A percentile compares a stretch with the other conserved stretches of the same genome.
phyloP scores from a whole-genome alignment of 2,329 filamentous ascomycete species.

The Exophiala calicioides region DNA sequence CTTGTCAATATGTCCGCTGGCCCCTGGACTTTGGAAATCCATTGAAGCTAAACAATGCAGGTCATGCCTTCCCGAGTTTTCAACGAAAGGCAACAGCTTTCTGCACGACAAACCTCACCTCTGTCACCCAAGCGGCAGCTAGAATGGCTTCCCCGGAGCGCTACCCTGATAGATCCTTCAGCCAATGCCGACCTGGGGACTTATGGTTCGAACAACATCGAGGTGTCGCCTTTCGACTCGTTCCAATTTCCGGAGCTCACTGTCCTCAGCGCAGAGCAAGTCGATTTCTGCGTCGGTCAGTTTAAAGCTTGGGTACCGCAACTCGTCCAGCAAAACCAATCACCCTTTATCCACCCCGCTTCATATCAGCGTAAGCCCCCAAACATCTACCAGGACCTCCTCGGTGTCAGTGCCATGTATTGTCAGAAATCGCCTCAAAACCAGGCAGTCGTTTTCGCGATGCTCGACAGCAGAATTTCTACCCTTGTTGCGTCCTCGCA shows the following conservation, averaged over 20 bases:
- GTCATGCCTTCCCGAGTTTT: too few relatives aligned
- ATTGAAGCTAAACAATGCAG: too few relatives aligned
- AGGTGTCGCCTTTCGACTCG: not conserved
- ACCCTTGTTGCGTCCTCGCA: slow-evolving; percentile 1
- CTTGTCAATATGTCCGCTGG: too few relatives aligned
- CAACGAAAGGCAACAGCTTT: too few relatives aligned
- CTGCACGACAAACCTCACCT: too few relatives aligned
- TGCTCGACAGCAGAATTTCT: slow-evolving; percentile 3
- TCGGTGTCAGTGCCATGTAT: slow-evolving; percentile 9
- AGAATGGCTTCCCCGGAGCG: too few relatives aligned
- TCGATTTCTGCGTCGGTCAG: slow-evolving; percentile 2
- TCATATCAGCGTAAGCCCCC: not conserved
- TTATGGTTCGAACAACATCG: not conserved
- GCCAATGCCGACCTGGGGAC: too few relatives aligned
- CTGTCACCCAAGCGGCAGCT: too few relatives aligned
- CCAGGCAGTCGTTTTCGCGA: slow-evolving; percentile 1
- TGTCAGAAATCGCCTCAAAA: not conserved
- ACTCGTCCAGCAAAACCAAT: not conserved
- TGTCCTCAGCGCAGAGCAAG: slow-evolving; percentile 3
- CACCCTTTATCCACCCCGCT: slow-evolving; percentile 6
- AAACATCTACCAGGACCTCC: slow-evolving; percentile 1
- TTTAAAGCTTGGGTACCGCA: slow-evolving; percentile 1
- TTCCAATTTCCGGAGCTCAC: slow-evolving; percentile 9
- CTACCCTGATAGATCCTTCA: too few relatives aligned
- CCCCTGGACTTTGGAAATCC: too few relatives aligned